Percentiles rank a stretch among this genome's conserved stretches.
These are phyloP conservation scores for Agrostemma githago DNA, from an alignment of 148 eudicot genomes.

Conservation along the genomic window DNA sequence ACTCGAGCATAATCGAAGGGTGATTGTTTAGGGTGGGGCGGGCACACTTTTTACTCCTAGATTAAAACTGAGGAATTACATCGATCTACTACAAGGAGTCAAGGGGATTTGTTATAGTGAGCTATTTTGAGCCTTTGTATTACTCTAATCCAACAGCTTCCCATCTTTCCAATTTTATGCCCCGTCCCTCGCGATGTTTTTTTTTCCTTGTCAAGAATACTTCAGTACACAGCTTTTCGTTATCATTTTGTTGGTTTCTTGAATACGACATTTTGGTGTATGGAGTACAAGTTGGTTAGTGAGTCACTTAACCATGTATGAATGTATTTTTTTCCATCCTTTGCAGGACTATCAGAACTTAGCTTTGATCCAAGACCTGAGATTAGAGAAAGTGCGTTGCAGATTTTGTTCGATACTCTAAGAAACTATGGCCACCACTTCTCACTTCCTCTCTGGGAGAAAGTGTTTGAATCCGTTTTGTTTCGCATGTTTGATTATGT, in stretches of 20 bases:
- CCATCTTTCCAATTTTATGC: background rate
- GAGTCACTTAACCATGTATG: background rate
- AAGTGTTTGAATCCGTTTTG: constrained; percentile 87
- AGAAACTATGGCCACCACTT: constrained; percentile 92
- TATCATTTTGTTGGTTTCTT: background rate
- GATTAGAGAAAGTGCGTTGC: constrained; percentile 87
- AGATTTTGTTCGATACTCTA: constrained; percentile 84
- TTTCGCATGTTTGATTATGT: constrained; percentile 96
- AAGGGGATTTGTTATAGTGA: background rate
- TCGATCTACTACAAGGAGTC: background rate
- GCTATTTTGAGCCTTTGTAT: background rate
- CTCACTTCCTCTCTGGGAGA: constrained; percentile 89
- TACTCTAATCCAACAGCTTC: background rate
- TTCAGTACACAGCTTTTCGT: background rate
- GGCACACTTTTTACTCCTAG: background rate
- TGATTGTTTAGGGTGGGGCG: background rate
- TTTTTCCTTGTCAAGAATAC: background rate
- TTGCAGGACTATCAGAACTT: constrained; percentile 84
- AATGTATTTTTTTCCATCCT: constrained; percentile 12
- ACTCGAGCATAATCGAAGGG: background rate
- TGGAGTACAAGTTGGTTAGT: constrained; percentile 8
- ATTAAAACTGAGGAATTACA: background rate
- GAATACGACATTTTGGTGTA: background rate
- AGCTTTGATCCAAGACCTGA: constrained; percentile 99
- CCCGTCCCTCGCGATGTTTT: background rate